Base-by-base conservation (phyloP, 331 rosid species). In the Quercus phellos region DNA sequence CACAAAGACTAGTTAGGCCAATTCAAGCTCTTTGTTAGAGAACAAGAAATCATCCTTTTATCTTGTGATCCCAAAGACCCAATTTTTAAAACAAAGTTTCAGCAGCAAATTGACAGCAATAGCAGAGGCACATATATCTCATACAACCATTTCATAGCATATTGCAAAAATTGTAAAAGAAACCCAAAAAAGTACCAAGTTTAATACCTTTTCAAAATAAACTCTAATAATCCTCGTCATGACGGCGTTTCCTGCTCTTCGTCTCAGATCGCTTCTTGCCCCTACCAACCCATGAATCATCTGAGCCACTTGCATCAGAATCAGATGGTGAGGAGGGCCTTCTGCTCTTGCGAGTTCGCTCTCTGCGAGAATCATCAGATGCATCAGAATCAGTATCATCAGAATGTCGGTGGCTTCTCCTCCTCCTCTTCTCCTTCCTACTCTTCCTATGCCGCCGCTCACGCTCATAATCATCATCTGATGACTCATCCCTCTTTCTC, bases 381-480 rank as follows among this genome's bases (percentile, higher is more conserved):
- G 90, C 74, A 79, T 91, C 91, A 32, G 90, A 89, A 67, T 87
- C 94, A 66, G 92, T 85, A 68, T 90, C 89, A 11, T 91, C 91
- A 0, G 76, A 84, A 74, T 84, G 73, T 17, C 86, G 85, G 84
- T 90, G 88, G 74, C 94, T 89, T 77, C 96, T 92, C 75, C 93
- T 85, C 81, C 89, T 80, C 79, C 86, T 80, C 84, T 90, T 89
- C 74, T 94, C 96, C 85, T 88, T 89, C 87, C 92, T 88, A 76
- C 94, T 92, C 85, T 92, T 92, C 74, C 94, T 87, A 14, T 21
- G 87, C 55, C 38, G 81, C 12, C 55, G 79, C 51, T 72, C 77
- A 34, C 58, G 74, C 63, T 82, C 89, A 60, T 84, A 86, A 26
- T 88, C 90, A 53, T 92, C 94, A 51, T 87, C 93, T 0, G 90